These are phyloP conservation scores for Notholithocarpus densiflorus DNA, from an alignment of 306 rosid species.

Conservation along the genomic window DNA sequence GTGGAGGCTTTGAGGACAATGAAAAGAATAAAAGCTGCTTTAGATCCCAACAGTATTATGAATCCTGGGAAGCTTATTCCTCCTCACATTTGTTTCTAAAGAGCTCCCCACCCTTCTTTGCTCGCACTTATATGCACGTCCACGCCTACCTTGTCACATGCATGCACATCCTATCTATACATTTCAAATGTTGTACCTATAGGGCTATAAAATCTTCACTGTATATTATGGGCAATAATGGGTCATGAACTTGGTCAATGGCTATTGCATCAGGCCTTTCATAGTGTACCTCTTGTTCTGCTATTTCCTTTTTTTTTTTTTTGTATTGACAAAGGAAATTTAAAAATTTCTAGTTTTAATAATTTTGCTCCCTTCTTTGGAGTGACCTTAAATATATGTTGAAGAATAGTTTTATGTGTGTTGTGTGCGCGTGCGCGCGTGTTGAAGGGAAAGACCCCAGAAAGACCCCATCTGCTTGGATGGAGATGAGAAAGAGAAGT, in stretches of 20 bases:
- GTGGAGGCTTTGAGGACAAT: constrained; percentile 75
- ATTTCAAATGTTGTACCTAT: background rate
- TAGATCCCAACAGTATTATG: constrained; percentile 91
- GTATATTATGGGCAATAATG: background rate
- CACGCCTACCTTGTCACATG: background rate
- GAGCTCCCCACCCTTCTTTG: constrained; percentile 10
- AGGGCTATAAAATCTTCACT: constrained; percentile 6
- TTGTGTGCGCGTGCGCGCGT: too few relatives aligned
- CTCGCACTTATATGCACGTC: background rate
- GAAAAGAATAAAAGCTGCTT: constrained; percentile 75
- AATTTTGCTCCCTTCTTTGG: background rate
- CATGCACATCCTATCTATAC: background rate
- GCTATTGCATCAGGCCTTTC: constrained; percentile 14
- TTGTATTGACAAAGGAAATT: background rate
- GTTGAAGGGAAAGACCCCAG: too few relatives aligned
- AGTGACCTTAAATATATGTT: background rate
- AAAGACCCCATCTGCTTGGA: background rate
- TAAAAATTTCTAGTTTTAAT: background rate
- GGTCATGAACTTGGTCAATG: background rate
- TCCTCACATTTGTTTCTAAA: constrained; percentile 79
- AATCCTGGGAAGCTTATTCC: constrained; percentile 97
- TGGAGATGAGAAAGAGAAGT: background rate
- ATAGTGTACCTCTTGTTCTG: background rate
- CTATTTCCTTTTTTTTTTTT: background rate
- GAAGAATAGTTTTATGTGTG: too few relatives aligned